Base-by-base conservation (phyloP, 176 grass and related monocot genomes). In the Zea luxurians region DNA sequence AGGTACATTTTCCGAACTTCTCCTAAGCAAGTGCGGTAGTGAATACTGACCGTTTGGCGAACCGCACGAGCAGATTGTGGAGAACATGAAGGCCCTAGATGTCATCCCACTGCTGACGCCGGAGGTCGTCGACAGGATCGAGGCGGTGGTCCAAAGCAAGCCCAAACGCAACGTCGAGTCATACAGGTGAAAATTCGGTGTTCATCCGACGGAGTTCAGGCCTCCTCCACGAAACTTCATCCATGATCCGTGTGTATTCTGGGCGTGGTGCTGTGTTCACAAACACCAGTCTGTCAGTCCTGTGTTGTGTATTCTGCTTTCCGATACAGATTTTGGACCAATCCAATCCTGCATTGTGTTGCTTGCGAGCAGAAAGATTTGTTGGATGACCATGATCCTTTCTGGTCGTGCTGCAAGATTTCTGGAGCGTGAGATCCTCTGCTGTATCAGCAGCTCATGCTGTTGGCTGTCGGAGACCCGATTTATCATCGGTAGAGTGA, bases 61-160 rank as follows among this genome's bases (percentile, higher is more conserved):
- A 67, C 44, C 27, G 0, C 10, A 41, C 68, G 53, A 78, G 65
- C 89, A 99, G 96, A 99, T 99, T 53, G 69, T 85, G 0, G 96
- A 99, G 83, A 99, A 99, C 21, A 94, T 99, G 88, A 99, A 92
- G 88, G 96, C 96, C 70, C 86, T 99, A 6, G 96, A 99, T 13
- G 81, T 80, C 63, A 64, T 99, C 66, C 92, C 96, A 2, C 64
- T 85, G 73, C 86, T 99, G 64, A 99, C 96, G 3, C 92, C 96
- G 2, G 84, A 99, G 67, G 82, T 99, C 64, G 8, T 99, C 10
- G 84, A 95, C 47, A 99, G 78, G 79, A 99, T 99, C 16, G 96
- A 99, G 75, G 84, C 74, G 3, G 83, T 89, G 7, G 79, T 95
- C 13, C 96, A 99, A 84, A 95, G 83, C 90, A 99, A 89, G 87